A percentile compares a stretch with the other conserved stretches of the same genome.
Evolutionary conservation across 306 rosid species (phyloP).

Genomic region (Leucaena leucocephala): DNA sequence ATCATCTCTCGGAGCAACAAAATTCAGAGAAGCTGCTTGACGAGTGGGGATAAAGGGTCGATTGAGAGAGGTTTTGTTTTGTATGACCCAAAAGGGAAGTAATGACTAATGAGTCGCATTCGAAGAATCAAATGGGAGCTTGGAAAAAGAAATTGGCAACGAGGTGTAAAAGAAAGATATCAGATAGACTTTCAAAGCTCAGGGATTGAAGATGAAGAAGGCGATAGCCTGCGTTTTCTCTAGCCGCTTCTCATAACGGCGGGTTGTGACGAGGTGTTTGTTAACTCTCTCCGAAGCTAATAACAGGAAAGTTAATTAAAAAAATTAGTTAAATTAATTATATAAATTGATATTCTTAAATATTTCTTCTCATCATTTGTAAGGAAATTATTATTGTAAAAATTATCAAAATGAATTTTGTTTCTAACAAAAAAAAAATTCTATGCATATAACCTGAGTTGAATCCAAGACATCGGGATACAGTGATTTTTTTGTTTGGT

Average conservation of each 20-base stretch:
- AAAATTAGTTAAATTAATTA: too few relatives aligned
- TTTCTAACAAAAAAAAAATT: too few relatives aligned
- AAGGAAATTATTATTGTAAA: too few relatives aligned
- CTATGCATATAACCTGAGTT: too few relatives aligned
- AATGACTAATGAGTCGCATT: slow-evolving; percentile 15
- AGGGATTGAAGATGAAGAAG: slow-evolving; percentile 7
- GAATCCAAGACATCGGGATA: too few relatives aligned
- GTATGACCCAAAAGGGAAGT: slow-evolving; percentile 7
- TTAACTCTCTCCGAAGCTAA: too few relatives aligned
- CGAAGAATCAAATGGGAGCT: slow-evolving; percentile 15
- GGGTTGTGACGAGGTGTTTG: neutral
- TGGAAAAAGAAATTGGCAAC: neutral
- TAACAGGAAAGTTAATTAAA: too few relatives aligned
- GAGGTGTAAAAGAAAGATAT: slow-evolving; percentile 5
- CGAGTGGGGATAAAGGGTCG: neutral
- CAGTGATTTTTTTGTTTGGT: too few relatives aligned
- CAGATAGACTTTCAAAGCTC: neutral
- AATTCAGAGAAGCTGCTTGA: slow-evolving; percentile 11
- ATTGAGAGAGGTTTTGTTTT: neutral
- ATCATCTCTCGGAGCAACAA: slow-evolving; percentile 54
- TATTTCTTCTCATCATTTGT: too few relatives aligned
- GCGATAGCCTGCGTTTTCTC: neutral
- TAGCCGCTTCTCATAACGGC: neutral
- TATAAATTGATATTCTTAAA: too few relatives aligned
- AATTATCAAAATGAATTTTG: too few relatives aligned